A percentile compares a stretch with the other conserved stretches of the same genome.
Evolutionary conservation across 768 basidiomycete species (phyloP).

Genomic region (Lentinus brumalis): DNA sequence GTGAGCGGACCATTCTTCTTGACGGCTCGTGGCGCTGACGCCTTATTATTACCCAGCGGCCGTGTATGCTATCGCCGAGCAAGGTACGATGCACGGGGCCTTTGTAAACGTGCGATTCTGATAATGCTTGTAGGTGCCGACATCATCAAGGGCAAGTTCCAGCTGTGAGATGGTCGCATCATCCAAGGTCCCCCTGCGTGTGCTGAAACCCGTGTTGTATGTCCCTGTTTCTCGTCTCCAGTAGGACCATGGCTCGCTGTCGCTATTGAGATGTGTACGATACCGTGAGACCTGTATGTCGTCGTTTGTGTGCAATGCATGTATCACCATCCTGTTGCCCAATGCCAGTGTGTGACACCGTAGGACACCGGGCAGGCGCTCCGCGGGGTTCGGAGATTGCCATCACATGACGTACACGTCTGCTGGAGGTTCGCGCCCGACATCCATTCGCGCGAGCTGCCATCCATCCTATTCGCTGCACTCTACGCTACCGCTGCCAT

Average conservation of each 20-base stretch:
- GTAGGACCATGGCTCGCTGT: not conserved
- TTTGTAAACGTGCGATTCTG: not conserved
- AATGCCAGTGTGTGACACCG: too few relatives aligned
- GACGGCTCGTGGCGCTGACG: not conserved
- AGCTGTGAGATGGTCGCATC: conserved; percentile 5
- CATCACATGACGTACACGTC: conserved; percentile 15
- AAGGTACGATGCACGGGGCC: conserved; percentile 34
- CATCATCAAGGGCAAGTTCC: conserved; percentile 30
- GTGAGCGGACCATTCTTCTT: conserved; percentile 27
- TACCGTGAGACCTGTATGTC: too few relatives aligned
- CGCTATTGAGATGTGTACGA: not conserved
- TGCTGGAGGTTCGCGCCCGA: not conserved
- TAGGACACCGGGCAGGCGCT: not conserved
- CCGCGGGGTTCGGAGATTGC: conserved; percentile 1
- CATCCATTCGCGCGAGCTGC: conserved; percentile 15
- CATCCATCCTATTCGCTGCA: conserved; percentile 29
- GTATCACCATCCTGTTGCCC: too few relatives aligned
- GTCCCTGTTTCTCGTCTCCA: not conserved
- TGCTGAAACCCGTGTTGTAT: not conserved
- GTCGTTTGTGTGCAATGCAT: too few relatives aligned
- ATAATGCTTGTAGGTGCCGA: conserved; percentile 25
- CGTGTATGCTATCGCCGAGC: conserved; percentile 50
- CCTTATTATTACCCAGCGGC: conserved; percentile 30
- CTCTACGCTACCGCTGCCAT: conserved; percentile 1
- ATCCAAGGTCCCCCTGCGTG: not conserved